Evolutionary conservation across 768 basidiomycete species (phyloP), one percentile per base, ranked within the genome.

Genomic region (Russula sp.): DNA sequence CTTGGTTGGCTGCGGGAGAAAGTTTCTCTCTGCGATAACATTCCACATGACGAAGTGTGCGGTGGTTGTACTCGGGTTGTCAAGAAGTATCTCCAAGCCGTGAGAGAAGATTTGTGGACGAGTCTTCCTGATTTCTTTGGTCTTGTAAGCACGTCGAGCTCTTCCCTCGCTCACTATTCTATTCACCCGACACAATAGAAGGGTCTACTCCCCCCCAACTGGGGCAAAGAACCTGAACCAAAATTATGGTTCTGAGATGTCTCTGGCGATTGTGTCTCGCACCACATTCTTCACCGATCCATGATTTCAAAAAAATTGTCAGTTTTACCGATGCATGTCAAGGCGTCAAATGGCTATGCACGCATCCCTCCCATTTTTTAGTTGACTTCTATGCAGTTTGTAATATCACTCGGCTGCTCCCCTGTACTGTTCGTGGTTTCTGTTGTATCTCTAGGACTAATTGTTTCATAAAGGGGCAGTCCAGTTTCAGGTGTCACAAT

Each of bases 191-290:
- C 32, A 20, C 52, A n/a, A 57, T 45, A 64, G 63, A 64, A 60
- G 54, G 58, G 58, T 13, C 5, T 60, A 34, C 54, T 64, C 6
- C 37, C 54, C 4, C 48, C 48, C 4, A 55, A 60, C 18, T 64
- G 63, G 63, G 63, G 63, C n/a, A 55, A 39, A 51, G 63, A 64
- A 22, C 53, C 63, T 8, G 63, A 64, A 34, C 63, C 63, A 44
- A 60, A 60, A 45, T 34, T 64, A 44, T 64, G 63, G 63, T 64
- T 60, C 54, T 64, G 47, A 54, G 32, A 47, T 18, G 18, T 11
- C n/a, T 44, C 50, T 4, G 40, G 20, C 10, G 31, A 40, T 31
- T 0, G 11, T 31, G 47, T 32, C 11, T n/a, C 18, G 10, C 13
- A 3, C 39, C 5, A 32, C 16, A 40, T n/a, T 48, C 5, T 40